phyloP scores from a whole-genome alignment of 306 rosid genomes.

The Cucurbita maxima region DNA sequence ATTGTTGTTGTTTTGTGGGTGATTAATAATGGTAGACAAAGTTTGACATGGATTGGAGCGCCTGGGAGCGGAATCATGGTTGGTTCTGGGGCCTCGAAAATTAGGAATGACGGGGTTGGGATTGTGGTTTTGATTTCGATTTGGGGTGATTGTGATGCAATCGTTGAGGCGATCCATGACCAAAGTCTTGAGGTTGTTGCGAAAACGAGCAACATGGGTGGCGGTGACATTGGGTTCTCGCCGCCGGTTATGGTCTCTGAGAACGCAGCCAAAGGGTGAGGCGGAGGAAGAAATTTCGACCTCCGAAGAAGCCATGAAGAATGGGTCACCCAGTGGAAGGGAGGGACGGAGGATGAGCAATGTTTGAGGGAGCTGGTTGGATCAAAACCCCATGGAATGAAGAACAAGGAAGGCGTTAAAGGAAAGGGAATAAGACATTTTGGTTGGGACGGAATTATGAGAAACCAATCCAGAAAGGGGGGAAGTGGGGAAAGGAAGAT shows the following conservation, averaged over 20 bases:
- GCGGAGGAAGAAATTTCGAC: conserved; percentile 48
- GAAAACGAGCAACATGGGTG: conserved; percentile 23
- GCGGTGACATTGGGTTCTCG: conserved; percentile 24
- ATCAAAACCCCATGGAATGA: background rate
- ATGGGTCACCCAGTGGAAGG: background rate
- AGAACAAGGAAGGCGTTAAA: background rate
- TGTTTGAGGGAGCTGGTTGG: too few relatives aligned
- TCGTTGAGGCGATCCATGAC: conserved; percentile 19
- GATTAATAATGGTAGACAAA: too few relatives aligned
- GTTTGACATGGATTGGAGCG: background rate
- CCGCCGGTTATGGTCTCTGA: conserved; percentile 45
- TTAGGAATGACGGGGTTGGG: background rate
- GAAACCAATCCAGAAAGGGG: background rate
- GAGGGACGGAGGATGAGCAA: background rate
- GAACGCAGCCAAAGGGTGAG: conserved; percentile 42
- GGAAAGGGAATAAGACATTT: background rate
- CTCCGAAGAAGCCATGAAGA: conserved; percentile 52
- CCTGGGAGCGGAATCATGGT: background rate
- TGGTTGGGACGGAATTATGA: background rate
- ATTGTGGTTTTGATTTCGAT: too few relatives aligned
- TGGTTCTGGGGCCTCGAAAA: background rate
- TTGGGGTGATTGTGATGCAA: conserved; percentile 15
- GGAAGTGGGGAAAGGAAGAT: background rate
- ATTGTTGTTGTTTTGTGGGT: background rate
- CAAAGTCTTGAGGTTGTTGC: conserved; percentile 35